Base-by-base conservation (phyloP, 108 stramenopile genomes). In the Discostella stelligeroides region DNA sequence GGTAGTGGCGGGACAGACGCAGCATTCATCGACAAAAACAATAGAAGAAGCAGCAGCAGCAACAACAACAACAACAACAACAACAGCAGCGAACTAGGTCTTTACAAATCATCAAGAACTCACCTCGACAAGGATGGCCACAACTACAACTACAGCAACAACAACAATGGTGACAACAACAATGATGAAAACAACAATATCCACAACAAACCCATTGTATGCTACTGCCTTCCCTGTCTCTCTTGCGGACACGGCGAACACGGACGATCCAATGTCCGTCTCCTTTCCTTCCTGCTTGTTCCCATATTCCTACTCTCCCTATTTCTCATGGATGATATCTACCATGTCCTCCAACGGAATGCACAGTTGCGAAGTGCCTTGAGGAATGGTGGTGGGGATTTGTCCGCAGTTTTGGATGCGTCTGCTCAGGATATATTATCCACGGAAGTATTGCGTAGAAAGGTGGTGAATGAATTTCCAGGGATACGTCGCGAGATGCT, bases 281-380 rank as follows among this genome's bases (percentile, higher is more conserved):
- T 48, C 0, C 9, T 63, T 2, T 63, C 62, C 28, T 21, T 48
- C 34, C 28, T 76, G 45, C 46, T 76, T 14, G 61, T 76, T 61
- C 75, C 75, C 7, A 13, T 69, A 0, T 68, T 68, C 23, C 62
- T 76, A 5, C 56, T 76, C 38, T 41, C 50, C 55, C 58, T 77
- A 17, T 77, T 70, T 57, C 38, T 70, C 21, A 25, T 77, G 27
- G 69, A 70, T 41, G 69, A 70, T 17, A 18, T 69, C 29, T 68
- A 68, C 7, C 45, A 27, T 12, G 58, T 40, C 57, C 7, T 70
- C 11, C 59, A 51, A 23, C 42, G 51, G 21, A 58, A 68, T 15
- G 61, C 66, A 13, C 53, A 55, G 14, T n/a, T 60, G 25, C 24
- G 60, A 12, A 3, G 40, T 11, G 8, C 20, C 9, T 25, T 6